Evolutionary conservation across 768 basidiomycete species (phyloP).

Genomic region (Leucocoprinus leucothites): DNA sequence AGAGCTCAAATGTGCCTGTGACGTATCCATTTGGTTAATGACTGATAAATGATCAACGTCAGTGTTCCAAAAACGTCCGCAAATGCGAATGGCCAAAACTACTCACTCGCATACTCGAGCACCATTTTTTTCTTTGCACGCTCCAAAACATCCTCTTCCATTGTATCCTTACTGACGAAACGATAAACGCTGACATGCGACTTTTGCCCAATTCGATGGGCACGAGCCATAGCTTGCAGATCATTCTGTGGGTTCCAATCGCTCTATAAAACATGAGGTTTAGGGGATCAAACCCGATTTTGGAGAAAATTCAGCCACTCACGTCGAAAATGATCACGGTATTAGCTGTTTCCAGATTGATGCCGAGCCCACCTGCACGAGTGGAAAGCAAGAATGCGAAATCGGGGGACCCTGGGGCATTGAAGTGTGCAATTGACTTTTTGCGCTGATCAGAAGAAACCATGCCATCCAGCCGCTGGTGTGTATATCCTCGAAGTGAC

Average conservation of each 20-base stretch:
- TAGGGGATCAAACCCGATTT: not conserved
- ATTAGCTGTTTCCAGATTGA: conserved; percentile 98
- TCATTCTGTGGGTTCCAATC: conserved; percentile 99
- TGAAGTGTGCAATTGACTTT: conserved; percentile 96
- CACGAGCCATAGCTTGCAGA: conserved; percentile 98
- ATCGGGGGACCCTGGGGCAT: conserved; percentile 87
- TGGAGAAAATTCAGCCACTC: conserved; percentile 30
- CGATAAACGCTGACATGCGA: conserved; percentile 98
- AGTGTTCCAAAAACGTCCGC: conserved; percentile 1
- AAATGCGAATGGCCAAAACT: conserved; percentile 4
- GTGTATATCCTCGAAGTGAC: conserved; percentile 81
- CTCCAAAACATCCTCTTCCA: conserved; percentile 98
- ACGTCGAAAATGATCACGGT: conserved; percentile 99
- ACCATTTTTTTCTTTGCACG: conserved; percentile 99
- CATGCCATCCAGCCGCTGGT: conserved; percentile 95
- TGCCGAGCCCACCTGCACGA: conserved; percentile 94
- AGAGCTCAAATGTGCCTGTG: conserved; percentile 90
- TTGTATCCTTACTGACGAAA: conserved; percentile 98
- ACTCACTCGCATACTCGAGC: conserved; percentile 96
- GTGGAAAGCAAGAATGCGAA: conserved; percentile 97
- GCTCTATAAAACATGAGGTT: conserved; percentile 48
- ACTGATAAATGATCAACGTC: conserved; percentile 44
- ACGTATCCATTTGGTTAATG: conserved; percentile 99
- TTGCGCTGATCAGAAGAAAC: conserved; percentile 91
- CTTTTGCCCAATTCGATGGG: conserved; percentile 98